Evolutionary conservation across 2,329 filamentous ascomycete species (phyloP), one percentile per base, ranked within the genome.

Genomic region (Exophiala alcalophila): DNA sequence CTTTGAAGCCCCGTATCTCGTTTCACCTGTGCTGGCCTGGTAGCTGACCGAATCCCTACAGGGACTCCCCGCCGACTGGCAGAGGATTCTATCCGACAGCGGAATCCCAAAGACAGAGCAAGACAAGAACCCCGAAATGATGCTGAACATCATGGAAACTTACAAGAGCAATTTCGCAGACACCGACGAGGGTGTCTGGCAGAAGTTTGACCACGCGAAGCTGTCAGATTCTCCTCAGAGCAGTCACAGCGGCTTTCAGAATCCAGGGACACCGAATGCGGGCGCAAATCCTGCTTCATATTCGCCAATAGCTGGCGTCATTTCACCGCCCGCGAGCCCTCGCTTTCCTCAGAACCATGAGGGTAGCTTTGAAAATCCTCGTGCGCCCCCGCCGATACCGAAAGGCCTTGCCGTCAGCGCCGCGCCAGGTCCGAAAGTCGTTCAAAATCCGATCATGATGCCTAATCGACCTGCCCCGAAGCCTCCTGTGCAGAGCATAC

Each of bases 31-130:
- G n/a, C 9, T 34, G 37, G 19, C 27, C 15, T 43, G 44, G 30
- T 18, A 7, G 12, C 30, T 34, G 25, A 39, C 24, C 10, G 20
- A 28, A 31, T 20, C 10, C 18, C 14, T 30, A 40, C 57, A 92
- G 89, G 92, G 92, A 52, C 76, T 98, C 19, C 92, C 92, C 12
- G 94, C 92, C 66, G 92, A 97, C 77, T 98, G 92, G 92, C 91
- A 97, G 69, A 84, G 88, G 49, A 79, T 96, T 62, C 81, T 98
- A 61, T 87, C 91, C 69, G 90, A 95, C 66, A 95, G 87, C 65
- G 92, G 92, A 53, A 96, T 98, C 59, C 86, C 90, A 19, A 89
- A 95, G 69, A 90, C 92, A 68, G 92, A 97, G 64, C 86, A 94
- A 65, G 86, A 91, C 64, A 86, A 95, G 66, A 89, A 97, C 61